Conservation (phyloP, 2,329 filamentous ascomycete genomes). For the Ascochyta clinopodiicola region DNA sequence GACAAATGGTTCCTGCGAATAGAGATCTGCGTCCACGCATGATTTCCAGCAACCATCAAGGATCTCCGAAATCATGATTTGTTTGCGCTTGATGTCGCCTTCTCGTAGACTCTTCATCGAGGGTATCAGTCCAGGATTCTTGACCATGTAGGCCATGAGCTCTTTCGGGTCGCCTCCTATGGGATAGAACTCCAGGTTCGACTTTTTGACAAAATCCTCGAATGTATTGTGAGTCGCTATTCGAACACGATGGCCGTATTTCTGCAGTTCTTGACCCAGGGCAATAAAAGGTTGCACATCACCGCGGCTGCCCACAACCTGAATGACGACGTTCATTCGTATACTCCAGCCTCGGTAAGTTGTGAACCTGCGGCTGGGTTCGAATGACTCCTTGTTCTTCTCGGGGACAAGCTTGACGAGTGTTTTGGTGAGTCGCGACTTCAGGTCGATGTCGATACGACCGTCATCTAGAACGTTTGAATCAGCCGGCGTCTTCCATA, state of each 20-base stretch:
- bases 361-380: constrained; percentile 15
- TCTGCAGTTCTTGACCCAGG: constrained; percentile 57
- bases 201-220: constrained; percentile 19
- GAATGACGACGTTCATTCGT: constrained; percentile 60
- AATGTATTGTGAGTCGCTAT: constrained; percentile 32
- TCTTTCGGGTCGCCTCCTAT: constrained; percentile 45
- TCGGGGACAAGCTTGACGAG: constrained; percentile 29
- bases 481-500: background rate
- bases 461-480: constrained; percentile 27
- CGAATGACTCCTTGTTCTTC: constrained; percentile 5
- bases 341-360: constrained; percentile 6
- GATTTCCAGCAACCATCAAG: constrained; percentile 42
- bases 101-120: constrained; percentile 28
- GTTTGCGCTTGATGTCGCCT: constrained; percentile 45
- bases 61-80: constrained; percentile 33
- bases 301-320: constrained; percentile 61
- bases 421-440: constrained; percentile 27
- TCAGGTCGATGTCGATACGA: constrained; percentile 34
- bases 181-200: constrained; percentile 44
- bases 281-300: constrained; percentile 67
- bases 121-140: constrained; percentile 53
- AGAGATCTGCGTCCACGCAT: constrained; percentile 47
- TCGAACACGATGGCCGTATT: constrained; percentile 34
- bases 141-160: constrained; percentile 60
- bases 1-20: constrained; percentile 68